Base-by-base conservation (phyloP, 768 basidiomycete species). In the Imleria badia region DNA sequence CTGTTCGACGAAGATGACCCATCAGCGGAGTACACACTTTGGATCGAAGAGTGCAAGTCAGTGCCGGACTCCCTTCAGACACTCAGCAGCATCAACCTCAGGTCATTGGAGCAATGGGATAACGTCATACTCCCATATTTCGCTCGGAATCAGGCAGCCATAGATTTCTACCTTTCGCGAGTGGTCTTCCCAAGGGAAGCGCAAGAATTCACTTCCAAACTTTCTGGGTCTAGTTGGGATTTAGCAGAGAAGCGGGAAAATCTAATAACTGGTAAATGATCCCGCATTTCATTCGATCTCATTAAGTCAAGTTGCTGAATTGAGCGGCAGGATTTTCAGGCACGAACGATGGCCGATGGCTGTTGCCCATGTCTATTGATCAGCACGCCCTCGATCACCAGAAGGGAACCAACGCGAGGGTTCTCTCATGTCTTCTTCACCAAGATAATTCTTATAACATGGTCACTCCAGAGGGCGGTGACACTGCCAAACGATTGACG, bases 181-280 rank as follows among this genome's bases (percentile, higher is more conserved):
- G 58, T 68, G 0, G 73, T 75, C 12, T 74, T 74, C 36, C 75
- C 69, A 0, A 64, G 59, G 26, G 62, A 70, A 33, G 17, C 65
- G 0, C 68, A 62, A 36, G 73, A 67, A 29, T 75, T 69, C 31
- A 60, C 59, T 0, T 45, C 22, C 6, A 75, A 72, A 41, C 50
- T 75, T 1, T 46, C 64, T 0, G 60, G 54, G 1, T 67, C 67
- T 2, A 55, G 62, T 3, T 74, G 75, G 73, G 73, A 76, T 55
- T 60, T 74, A 17, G 73, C 72, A 2, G 51, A 63, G 13, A 63
- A 65, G 31, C 51, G 40, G 9, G 38, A 20, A 0, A 51, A 54
- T 13, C 35, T 60, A 1, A 43, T 45, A 5, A 64, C 62, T 0
- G 59, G 48, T 46, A 36, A 60, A 40, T 19, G 13, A n/a, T 5